Evolutionary conservation across 129 eudicot species (phyloP).

Genomic region (Heracleum sosnowskyi): DNA sequence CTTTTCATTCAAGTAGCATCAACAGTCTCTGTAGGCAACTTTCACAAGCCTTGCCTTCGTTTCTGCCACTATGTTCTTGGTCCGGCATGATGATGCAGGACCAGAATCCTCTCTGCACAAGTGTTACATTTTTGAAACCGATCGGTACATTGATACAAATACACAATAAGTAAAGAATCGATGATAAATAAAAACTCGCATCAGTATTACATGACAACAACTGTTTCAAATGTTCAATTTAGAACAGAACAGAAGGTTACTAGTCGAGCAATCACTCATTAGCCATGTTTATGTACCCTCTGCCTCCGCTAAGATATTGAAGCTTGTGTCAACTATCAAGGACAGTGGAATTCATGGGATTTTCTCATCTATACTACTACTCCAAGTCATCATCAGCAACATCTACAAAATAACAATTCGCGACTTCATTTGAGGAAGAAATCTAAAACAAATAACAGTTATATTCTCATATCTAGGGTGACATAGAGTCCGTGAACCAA

Average conservation of each 20-base stretch:
- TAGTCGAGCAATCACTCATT: not conserved
- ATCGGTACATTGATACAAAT: not conserved
- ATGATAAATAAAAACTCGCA: not conserved
- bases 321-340: constrained; percentile 29
- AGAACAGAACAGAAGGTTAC: not conserved
- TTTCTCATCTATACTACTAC: constrained; percentile 19
- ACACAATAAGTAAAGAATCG: not conserved
- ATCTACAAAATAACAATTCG: no score
- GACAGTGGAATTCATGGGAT: constrained; percentile 28
- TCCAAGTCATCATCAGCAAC: no score
- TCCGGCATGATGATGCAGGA: constrained; percentile 43
- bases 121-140: not conserved
- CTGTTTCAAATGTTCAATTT: not conserved
- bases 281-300: constrained; percentile 15
- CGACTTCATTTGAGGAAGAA: no score
- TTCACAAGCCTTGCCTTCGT: constrained; percentile 33
- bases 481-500: no score
- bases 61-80: constrained; percentile 17
- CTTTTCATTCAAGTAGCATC: constrained; percentile 19
- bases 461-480: no score
- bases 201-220: not conserved
- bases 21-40: constrained; percentile 46
- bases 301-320: constrained; percentile 37
- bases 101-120: constrained; percentile 46
- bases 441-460: no score